phyloP scores from a whole-genome alignment of 805 yeast genomes.

The Kuraishia molischiana region DNA sequence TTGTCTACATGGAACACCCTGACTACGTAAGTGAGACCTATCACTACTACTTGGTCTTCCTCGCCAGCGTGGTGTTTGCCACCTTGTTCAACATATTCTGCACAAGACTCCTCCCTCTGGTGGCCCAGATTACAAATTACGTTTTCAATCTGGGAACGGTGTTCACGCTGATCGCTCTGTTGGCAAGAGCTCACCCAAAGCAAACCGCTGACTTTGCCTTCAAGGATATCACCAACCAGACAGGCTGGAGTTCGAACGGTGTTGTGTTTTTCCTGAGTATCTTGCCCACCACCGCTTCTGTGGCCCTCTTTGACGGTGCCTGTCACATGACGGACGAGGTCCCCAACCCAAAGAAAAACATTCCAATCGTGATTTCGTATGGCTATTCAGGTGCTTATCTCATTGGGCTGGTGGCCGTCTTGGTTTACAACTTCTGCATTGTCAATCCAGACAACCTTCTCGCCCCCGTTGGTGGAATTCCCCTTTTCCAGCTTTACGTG shows the following conservation, averaged over 20 bases:
- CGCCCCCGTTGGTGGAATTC: not conserved
- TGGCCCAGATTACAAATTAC: not conserved
- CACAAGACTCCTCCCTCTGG: slow-evolving; percentile 1
- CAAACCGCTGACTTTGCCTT: slow-evolving; percentile 35
- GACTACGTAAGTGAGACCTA: slow-evolving; percentile 5
- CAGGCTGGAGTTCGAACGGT: slow-evolving; percentile 43
- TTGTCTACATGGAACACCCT: not conserved
- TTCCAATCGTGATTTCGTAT: slow-evolving; percentile 50
- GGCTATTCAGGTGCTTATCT: slow-evolving; percentile 39
- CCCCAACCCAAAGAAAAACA: slow-evolving; percentile 39
- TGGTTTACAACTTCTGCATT: slow-evolving; percentile 37
- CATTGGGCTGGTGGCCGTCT: slow-evolving; percentile 37
- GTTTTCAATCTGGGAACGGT: slow-evolving; percentile 14
- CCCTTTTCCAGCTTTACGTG: not conserved
- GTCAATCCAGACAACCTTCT: slow-evolving; percentile 7
- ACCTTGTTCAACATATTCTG: not conserved
- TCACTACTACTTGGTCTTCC: slow-evolving; percentile 15
- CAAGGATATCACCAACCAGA: slow-evolving; percentile 31
- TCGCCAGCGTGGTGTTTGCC: slow-evolving; percentile 9
- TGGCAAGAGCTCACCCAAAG: slow-evolving; percentile 11
- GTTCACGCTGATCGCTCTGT: slow-evolving; percentile 11
- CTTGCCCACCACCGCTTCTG: slow-evolving; percentile 51
- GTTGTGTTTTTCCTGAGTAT: slow-evolving; percentile 48
- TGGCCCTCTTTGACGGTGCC: slow-evolving; percentile 46
- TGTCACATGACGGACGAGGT: slow-evolving; percentile 49